phyloP scores from a whole-genome alignment of 371 early-diverging fungal species.

The Nematocida ironsii region DNA sequence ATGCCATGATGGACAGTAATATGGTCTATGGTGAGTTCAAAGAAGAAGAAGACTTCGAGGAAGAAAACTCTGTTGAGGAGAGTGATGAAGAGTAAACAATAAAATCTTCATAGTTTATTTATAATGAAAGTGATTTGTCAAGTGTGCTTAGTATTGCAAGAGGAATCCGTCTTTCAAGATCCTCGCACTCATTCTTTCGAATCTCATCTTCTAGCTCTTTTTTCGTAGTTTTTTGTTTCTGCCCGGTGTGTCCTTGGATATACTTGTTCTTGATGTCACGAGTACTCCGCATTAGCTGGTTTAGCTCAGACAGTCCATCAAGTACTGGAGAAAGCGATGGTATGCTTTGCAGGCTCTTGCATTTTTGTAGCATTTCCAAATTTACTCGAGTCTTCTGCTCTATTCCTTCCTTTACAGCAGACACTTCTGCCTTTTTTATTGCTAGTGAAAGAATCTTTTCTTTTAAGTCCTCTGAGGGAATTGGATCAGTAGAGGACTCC shows the following conservation, averaged over 20 bases:
- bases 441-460: conserved; percentile 23
- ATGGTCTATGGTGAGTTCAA: conserved; percentile 62
- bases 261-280: conserved; percentile 37
- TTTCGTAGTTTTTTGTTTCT: background rate
- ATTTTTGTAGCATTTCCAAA: conserved; percentile 3
- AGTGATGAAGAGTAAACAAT: conserved; percentile 39
- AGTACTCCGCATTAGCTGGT: background rate
- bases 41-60: conserved; percentile 23
- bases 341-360: background rate
- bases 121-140: conserved; percentile 2
- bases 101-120: conserved; percentile 9
- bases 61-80: conserved; percentile 37
- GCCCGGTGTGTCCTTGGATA: background rate
- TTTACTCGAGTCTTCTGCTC: background rate
- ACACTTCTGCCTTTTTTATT: background rate
- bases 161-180: conserved; percentile 49
- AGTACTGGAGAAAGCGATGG: background rate
- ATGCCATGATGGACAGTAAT: conserved; percentile 66
- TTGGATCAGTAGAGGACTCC: conserved; percentile 17
- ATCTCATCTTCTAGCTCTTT: conserved; percentile 51
- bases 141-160: conserved; percentile 15
- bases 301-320: conserved; percentile 8
- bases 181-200: conserved; percentile 42
- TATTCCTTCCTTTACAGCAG: background rate
- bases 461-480: conserved; percentile 41